Evolutionary conservation across 306 rosid genomes (phyloP), one percentile per base, ranked within the genome.

Genomic region (Lablab purpureus): DNA sequence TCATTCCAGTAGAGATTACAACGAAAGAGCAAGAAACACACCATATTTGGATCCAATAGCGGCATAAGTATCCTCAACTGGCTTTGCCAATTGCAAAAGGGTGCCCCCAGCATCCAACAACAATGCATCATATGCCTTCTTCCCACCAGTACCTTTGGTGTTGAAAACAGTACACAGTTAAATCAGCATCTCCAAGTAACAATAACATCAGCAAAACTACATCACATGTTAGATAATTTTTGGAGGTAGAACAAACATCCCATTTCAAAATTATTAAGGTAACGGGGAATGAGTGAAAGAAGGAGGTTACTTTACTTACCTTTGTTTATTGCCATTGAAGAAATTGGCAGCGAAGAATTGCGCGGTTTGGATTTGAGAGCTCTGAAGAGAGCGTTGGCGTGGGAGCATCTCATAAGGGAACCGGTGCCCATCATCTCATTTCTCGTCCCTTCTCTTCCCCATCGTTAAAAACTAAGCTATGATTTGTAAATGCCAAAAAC

Each of bases 41-140:
- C 97, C 98, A 72, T 90, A 89, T 85, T 91, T 87, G 86, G 83
- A 27, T 40, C 96, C 99, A 22, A 95, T 91, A 71, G 90, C 25
- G 0, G 97, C 92, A 76, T 95, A 91, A 56, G 88, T 90, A 19
- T 90, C 87, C 77, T 85, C 94, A 25, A 93, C 98, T 0, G 98
- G 99, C 58, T 85, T 87, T 4, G 87, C 69, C 87, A 95, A 81
- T 84, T 93, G 99, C 85, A 95, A 71, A 54, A 95, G 97, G 17
- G 99, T 95, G 50, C 99, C 99, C 69, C 99, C 98, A 63, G 99
- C 98, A 83, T 95, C 99, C 84, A 95, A 84, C 55, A 95, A 64
- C 85, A 95, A 84, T 52, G 91, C 97, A 73, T 92, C 99, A 52
- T 90, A 95, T 27, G 83, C 82, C 59, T 78, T 86, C 59, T 78